A percentile compares a stretch with the other conserved stretches of the same genome.
phyloP scores from a whole-genome alignment of 108 stramenopile genomes.

The Hondaea fermentalgiana region DNA sequence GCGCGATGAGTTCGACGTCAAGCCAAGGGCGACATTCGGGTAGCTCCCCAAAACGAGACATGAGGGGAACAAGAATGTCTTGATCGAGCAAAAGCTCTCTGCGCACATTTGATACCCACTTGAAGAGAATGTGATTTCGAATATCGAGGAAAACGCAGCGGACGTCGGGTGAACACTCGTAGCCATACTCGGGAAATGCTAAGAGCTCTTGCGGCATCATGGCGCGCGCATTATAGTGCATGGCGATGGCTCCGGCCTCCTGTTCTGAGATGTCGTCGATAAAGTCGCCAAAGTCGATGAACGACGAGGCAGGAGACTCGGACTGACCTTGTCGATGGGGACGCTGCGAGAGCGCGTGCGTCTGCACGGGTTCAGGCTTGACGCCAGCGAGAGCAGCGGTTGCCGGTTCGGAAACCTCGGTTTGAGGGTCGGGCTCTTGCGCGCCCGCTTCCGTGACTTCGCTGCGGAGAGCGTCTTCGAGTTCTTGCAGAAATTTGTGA shows the following conservation, averaged over 20 bases:
- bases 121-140: not conserved
- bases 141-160: not conserved
- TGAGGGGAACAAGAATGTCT: not conserved
- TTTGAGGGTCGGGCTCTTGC: not conserved
- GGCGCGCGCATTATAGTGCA: constrained; percentile 1
- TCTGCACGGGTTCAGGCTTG: too few relatives aligned
- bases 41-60: not conserved
- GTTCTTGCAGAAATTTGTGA: not conserved
- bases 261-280: not conserved
- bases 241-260: not conserved
- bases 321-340: too few relatives aligned
- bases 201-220: constrained; percentile 17
- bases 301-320: too few relatives aligned
- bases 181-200: not conserved
- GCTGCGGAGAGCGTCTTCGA: not conserved
- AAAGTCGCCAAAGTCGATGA: not conserved
- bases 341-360: too few relatives aligned
- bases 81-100: not conserved
- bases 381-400: too few relatives aligned
- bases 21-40: not conserved
- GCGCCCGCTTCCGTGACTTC: not conserved
- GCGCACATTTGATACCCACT: not conserved
- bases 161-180: not conserved
- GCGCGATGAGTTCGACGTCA: not conserved
- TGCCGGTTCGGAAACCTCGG: too few relatives aligned